Conservation (phyloP, 345 rosid genomes). For the Stellera chamaejasme region DNA sequence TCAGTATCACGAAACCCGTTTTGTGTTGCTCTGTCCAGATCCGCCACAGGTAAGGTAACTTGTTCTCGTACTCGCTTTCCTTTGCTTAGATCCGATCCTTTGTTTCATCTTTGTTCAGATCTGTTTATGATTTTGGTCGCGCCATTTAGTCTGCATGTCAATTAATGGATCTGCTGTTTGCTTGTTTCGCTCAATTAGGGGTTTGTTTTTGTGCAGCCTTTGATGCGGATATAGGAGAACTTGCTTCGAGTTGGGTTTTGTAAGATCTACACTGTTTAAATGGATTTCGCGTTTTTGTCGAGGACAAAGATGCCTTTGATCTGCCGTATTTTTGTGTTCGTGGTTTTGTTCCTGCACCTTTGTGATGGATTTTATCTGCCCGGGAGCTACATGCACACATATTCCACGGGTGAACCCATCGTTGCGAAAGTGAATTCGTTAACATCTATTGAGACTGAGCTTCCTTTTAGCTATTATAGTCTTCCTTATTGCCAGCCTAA, state of each 20-base stretch:
- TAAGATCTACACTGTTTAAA: constrained; percentile 10
- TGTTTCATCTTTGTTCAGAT: too few relatives aligned
- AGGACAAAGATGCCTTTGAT: constrained; percentile 24
- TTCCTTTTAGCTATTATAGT: constrained; percentile 75
- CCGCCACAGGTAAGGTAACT: too few relatives aligned
- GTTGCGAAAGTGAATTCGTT: constrained; percentile 75
- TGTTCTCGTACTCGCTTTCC: too few relatives aligned
- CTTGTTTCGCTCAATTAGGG: neutral
- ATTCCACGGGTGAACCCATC: constrained; percentile 37
- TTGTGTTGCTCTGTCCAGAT: too few relatives aligned
- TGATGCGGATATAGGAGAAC: constrained; percentile 10
- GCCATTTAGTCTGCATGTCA: neutral
- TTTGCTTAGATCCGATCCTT: too few relatives aligned
- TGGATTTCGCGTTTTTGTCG: constrained; percentile 7
- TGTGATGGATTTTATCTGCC: constrained; percentile 79
- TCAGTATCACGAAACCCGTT: too few relatives aligned
- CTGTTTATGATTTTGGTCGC: too few relatives aligned
- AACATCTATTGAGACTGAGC: constrained; percentile 88
- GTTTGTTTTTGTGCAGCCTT: constrained; percentile 15
- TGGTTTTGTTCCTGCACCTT: constrained; percentile 28
- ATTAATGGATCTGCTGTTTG: neutral
- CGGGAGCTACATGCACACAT: constrained; percentile 83
- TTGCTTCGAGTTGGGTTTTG: constrained; percentile 9
- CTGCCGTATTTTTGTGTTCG: constrained; percentile 28
- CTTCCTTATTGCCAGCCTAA: constrained; percentile 70